Conservation (phyloP, 1,284 basidiomycete species). For the Boletellus dicymbophilus region DNA sequence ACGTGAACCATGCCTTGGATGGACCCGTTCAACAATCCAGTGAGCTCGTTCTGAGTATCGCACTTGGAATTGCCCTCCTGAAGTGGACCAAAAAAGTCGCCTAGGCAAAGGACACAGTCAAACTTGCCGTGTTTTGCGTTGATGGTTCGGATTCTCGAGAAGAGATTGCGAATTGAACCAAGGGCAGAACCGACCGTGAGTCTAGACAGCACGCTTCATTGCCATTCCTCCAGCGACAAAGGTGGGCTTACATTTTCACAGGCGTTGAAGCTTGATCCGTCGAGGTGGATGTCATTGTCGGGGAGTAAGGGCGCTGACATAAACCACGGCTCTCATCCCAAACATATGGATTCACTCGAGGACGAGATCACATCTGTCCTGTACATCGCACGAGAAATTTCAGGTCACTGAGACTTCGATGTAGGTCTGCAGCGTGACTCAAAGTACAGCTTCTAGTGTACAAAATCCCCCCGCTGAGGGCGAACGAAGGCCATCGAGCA, state of each 20-base stretch:
- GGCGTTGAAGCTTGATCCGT: slow-evolving; percentile 2
- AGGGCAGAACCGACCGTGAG: slow-evolving; percentile 85
- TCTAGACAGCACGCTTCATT: slow-evolving; percentile 40
- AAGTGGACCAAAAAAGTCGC: slow-evolving; percentile 86
- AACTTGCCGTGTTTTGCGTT: slow-evolving; percentile 96
- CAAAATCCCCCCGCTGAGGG: slow-evolving; percentile 81
- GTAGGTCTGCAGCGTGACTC: slow-evolving; percentile 15
- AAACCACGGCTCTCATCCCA: slow-evolving; percentile 10
- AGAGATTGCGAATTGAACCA: slow-evolving; percentile 76
- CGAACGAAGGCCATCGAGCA: slow-evolving; percentile 84
- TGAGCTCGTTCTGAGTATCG: slow-evolving; percentile 50
- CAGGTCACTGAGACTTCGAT: slow-evolving; percentile 48
- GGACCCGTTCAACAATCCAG: slow-evolving; percentile 62
- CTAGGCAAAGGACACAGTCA: slow-evolving; percentile 82
- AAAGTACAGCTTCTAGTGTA: slow-evolving; percentile 53
- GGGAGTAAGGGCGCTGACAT: slow-evolving; percentile 23
- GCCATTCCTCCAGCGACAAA: slow-evolving; percentile 5
- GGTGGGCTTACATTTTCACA: slow-evolving; percentile 45
- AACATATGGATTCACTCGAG: slow-evolving; percentile 51
- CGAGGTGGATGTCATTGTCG: slow-evolving; percentile 25
- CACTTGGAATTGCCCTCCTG: slow-evolving; percentile 41
- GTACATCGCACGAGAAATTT: slow-evolving; percentile 84
- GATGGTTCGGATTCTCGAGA: slow-evolving; percentile 83
- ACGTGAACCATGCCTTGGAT: slow-evolving; percentile 53
- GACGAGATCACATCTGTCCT: slow-evolving; percentile 85